phyloP scores from a whole-genome alignment of 2,329 filamentous ascomycete species.

The Teratosphaeria epicoccoides region DNA sequence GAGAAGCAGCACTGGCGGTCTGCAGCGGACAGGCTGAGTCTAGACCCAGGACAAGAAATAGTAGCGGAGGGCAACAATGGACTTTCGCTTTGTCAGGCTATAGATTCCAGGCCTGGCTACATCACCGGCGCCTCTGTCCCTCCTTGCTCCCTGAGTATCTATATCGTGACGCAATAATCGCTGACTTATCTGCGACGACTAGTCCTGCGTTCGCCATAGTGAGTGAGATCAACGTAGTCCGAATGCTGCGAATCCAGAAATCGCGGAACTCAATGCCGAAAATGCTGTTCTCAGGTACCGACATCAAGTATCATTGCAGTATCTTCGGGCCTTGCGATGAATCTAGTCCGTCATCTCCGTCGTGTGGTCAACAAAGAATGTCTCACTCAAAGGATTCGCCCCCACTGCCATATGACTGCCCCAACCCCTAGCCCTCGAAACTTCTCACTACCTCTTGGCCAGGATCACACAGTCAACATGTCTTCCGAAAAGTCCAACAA shows the following conservation, averaged over 20 bases:
- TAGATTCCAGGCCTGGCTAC: neutral
- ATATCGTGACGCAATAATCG: neutral
- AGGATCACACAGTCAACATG: conserved; percentile 10
- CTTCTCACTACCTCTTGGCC: neutral
- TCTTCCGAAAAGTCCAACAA: conserved; percentile 9
- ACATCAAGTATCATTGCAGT: too few species aligned
- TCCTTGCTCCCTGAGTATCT: neutral
- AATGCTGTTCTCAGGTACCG: too few species aligned
- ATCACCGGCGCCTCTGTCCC: neutral
- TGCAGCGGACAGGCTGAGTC: neutral
- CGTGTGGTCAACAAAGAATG: neutral
- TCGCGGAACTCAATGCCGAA: too few species aligned
- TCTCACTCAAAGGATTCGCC: neutral
- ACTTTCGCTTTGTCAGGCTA: neutral
- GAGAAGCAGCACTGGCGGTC: neutral
- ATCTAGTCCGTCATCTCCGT: neutral
- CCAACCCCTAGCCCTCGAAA: neutral
- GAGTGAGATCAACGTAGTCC: too few species aligned
- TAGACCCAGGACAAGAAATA: neutral
- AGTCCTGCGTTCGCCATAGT: neutral
- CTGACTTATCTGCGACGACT: neutral
- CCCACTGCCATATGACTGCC: neutral
- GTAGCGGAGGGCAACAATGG: neutral
- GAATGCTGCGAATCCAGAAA: too few species aligned
- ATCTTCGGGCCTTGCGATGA: neutral